Evolutionary conservation across 2,329 filamentous ascomycete species (phyloP).

Genomic region (Karstenula rhodostoma): DNA sequence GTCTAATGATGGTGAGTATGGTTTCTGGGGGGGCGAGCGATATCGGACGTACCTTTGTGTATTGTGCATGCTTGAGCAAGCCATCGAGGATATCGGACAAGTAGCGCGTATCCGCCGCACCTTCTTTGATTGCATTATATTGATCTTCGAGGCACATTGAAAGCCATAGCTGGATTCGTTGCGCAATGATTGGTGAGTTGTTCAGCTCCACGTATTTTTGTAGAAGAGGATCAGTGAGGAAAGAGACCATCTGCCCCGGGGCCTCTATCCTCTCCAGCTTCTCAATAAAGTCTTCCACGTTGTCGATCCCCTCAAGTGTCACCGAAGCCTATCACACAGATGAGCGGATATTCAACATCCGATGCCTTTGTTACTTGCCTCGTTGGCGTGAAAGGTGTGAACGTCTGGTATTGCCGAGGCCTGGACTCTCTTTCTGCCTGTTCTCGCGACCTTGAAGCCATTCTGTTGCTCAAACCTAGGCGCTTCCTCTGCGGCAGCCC

Average conservation of each 20-base stretch:
- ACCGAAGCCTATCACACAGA: slow-evolving; percentile 47
- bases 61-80: slow-evolving; percentile 42
- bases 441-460: slow-evolving; percentile 70
- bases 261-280: slow-evolving; percentile 80
- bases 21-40: too few species aligned
- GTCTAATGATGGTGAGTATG: slow-evolving; percentile 32
- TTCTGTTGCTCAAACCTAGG: slow-evolving; percentile 54
- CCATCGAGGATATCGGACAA: slow-evolving; percentile 44
- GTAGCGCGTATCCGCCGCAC: slow-evolving; percentile 26
- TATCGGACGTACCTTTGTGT: slow-evolving; percentile 41
- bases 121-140: slow-evolving; percentile 29
- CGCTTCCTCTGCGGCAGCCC: slow-evolving; percentile 52
- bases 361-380: slow-evolving; percentile 51
- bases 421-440: slow-evolving; percentile 59
- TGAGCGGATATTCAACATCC: slow-evolving; percentile 19
- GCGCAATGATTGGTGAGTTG: slow-evolving; percentile 35
- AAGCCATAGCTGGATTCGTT: slow-evolving; percentile 50
- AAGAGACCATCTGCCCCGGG: slow-evolving; percentile 81
- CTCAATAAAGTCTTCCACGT: slow-evolving; percentile 71
- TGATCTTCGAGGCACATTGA: slow-evolving; percentile 48
- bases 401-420: slow-evolving; percentile 68
- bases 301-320: slow-evolving; percentile 78
- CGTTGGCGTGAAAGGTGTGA: slow-evolving; percentile 76
- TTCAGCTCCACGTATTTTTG: slow-evolving; percentile 76
- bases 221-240: slow-evolving; percentile 76